Conservation (phyloP, 768 basidiomycete species). For the Rhizopogon vesiculosus region DNA sequence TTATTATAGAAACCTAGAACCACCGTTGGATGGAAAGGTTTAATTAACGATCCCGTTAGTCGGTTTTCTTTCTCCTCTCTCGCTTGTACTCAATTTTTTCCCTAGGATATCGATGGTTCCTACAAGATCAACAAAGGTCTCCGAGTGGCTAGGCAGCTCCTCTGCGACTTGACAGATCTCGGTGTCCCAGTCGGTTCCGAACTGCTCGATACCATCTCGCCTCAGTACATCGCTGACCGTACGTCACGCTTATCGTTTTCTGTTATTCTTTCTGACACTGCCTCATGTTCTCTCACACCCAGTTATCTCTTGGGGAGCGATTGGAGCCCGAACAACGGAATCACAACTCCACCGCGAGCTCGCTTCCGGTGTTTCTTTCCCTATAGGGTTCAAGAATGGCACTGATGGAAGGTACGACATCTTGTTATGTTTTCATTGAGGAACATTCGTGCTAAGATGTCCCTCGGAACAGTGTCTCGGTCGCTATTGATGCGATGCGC, state of each 20-base stretch:
- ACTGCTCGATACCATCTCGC: constrained; percentile 80
- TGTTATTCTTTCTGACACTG: neutral
- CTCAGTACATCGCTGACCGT: constrained; percentile 82
- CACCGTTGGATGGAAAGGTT: constrained; percentile 97
- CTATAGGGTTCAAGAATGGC: constrained; percentile 99
- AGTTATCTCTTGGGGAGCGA: constrained; percentile 91
- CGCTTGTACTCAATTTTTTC: neutral
- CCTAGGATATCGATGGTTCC: constrained; percentile 79
- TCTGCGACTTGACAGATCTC: constrained; percentile 84
- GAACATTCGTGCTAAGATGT: constrained; percentile 1
- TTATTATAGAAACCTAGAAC: constrained; percentile 82
- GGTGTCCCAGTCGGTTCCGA: constrained; percentile 95
- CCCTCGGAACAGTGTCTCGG: constrained; percentile 48
- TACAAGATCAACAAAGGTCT: constrained; percentile 98
- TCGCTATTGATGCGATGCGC: constrained; percentile 97
- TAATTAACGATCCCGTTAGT: constrained; percentile 78
- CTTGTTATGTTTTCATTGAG: neutral
- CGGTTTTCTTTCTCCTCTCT: neutral
- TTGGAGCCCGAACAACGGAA: constrained; percentile 96
- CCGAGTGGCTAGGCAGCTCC: constrained; percentile 78
- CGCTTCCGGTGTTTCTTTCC: constrained; percentile 94
- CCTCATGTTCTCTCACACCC: constrained; percentile 4
- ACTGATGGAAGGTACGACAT: constrained; percentile 77
- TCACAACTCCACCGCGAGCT: constrained; percentile 96
- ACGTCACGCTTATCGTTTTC: constrained; percentile 16